Evolutionary conservation across 2,329 filamentous ascomycete species (phyloP).

Genomic region (Trichoderma asperellum): DNA sequence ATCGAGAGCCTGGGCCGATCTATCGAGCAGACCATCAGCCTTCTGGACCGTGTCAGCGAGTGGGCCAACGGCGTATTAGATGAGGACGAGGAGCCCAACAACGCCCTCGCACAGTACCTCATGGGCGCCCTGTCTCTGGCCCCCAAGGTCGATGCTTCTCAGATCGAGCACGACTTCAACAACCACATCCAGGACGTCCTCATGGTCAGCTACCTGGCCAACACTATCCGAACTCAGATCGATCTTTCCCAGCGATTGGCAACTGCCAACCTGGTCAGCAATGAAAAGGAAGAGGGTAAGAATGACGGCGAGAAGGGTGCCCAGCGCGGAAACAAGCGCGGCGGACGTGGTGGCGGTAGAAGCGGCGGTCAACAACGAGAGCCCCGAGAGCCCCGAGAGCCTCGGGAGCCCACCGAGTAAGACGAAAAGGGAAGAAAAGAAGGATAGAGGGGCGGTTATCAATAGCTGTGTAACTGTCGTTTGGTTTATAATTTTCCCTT

Average conservation of each 20-base stretch:
- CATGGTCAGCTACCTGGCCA: conserved; percentile 96
- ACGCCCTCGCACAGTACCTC: conserved; percentile 90
- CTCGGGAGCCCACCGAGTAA: conserved; percentile 47
- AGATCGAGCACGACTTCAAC: conserved; percentile 98
- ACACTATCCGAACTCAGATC: conserved; percentile 98
- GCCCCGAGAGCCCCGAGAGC: conserved; percentile 49
- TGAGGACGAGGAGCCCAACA: conserved; percentile 87
- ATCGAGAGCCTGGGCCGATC: conserved; percentile 87
- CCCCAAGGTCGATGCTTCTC: conserved; percentile 87
- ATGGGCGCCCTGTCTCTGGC: conserved; percentile 91
- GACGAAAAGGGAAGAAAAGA: conserved; percentile 20
- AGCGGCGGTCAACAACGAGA: conserved; percentile 57
- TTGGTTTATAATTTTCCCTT: conserved; percentile 24
- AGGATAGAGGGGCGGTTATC: not conserved
- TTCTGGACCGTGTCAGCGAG: conserved; percentile 87
- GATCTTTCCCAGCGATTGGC: conserved; percentile 94
- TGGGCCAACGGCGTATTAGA: conserved; percentile 94
- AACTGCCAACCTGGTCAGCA: conserved; percentile 66
- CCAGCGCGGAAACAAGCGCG: conserved; percentile 56
- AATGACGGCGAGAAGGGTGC: conserved; percentile 49
- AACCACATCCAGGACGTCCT: conserved; percentile 99
- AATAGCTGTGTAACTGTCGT: conserved; percentile 16
- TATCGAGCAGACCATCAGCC: conserved; percentile 82
- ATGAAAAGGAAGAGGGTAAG: conserved; percentile 57
- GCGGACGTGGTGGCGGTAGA: conserved; percentile 56